These are phyloP conservation scores for Phascolomyces articulosus DNA, from an alignment of 371 early-diverging fungal species.

Conservation along the genomic window DNA sequence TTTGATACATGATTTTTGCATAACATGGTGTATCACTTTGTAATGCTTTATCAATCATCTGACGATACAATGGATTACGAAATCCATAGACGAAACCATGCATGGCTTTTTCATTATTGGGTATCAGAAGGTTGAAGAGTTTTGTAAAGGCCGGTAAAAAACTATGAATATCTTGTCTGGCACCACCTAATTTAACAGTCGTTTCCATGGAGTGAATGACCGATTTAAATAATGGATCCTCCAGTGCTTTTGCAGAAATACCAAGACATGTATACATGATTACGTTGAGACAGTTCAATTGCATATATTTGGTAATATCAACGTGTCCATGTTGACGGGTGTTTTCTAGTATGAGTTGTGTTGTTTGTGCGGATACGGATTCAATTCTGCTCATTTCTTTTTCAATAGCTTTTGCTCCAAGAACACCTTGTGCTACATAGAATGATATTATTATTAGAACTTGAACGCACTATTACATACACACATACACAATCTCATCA, in stretches of 20 bases:
- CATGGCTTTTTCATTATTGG: background rate
- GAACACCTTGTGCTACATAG: no score
- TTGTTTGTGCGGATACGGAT: background rate
- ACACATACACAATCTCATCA: no score
- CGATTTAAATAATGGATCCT: slow-evolving; percentile 8
- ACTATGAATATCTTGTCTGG: slow-evolving; percentile 8
- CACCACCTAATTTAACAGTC: background rate
- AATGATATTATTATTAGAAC: no score
- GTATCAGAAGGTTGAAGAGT: background rate
- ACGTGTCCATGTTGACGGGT: slow-evolving; percentile 5
- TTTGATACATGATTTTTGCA: slow-evolving; percentile 8
- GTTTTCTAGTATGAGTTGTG: background rate
- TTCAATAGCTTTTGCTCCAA: no score
- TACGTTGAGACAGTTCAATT: slow-evolving; percentile 10
- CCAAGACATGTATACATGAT: slow-evolving; percentile 15
- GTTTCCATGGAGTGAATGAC: slow-evolving; percentile 1
- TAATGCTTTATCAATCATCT: slow-evolving; percentile 4
- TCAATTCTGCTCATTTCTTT: no score
- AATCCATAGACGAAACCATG: background rate
- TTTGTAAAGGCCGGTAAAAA: slow-evolving; percentile 12
- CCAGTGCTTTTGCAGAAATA: background rate
- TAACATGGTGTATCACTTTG: slow-evolving; percentile 5
- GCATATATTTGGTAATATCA: background rate
- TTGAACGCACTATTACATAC: no score
- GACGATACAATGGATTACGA: slow-evolving; percentile 7